Evolutionary conservation across 1,284 basidiomycete species (phyloP).

Genomic region (Coniophora puteana): DNA sequence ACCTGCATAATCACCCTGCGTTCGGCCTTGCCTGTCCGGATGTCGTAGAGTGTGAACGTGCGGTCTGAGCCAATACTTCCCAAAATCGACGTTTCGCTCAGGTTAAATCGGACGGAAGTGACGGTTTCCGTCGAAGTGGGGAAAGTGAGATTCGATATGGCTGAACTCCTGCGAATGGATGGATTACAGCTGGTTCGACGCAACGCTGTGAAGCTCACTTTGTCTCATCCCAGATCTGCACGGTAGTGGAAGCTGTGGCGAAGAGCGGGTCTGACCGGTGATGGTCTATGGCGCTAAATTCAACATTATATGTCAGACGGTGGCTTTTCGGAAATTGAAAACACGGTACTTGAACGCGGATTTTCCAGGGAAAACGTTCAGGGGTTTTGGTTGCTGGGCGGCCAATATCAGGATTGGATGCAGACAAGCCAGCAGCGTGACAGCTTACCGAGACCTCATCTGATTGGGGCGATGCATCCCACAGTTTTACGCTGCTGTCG

Average conservation of each 20-base stretch:
- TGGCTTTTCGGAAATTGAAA: neutral
- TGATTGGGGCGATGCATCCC: constrained; percentile 56
- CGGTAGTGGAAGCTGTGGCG: constrained; percentile 89
- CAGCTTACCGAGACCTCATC: constrained; percentile 17
- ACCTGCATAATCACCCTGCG: constrained; percentile 89
- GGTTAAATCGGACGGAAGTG: constrained; percentile 87
- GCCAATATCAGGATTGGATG: constrained; percentile 4
- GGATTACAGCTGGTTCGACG: neutral
- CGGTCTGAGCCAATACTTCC: constrained; percentile 93
- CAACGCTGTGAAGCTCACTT: too few species aligned
- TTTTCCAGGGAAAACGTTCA: constrained; percentile 79
- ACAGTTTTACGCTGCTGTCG: constrained; percentile 90
- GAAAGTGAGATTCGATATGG: constrained; percentile 81
- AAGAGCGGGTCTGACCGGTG: constrained; percentile 87
- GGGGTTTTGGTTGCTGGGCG: constrained; percentile 46
- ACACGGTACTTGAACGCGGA: constrained; percentile 71
- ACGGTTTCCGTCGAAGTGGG: constrained; percentile 85
- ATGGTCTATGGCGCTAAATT: constrained; percentile 93
- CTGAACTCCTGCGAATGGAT: constrained; percentile 48
- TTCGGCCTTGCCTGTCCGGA: constrained; percentile 93
- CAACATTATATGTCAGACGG: constrained; percentile 7
- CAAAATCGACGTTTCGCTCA: constrained; percentile 89
- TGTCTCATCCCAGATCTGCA: constrained; percentile 98
- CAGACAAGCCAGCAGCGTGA: neutral
- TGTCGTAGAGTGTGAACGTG: constrained; percentile 94